Evolutionary conservation across 257 asterid genomes (phyloP).

Genomic region (Solanum paucissectum): DNA sequence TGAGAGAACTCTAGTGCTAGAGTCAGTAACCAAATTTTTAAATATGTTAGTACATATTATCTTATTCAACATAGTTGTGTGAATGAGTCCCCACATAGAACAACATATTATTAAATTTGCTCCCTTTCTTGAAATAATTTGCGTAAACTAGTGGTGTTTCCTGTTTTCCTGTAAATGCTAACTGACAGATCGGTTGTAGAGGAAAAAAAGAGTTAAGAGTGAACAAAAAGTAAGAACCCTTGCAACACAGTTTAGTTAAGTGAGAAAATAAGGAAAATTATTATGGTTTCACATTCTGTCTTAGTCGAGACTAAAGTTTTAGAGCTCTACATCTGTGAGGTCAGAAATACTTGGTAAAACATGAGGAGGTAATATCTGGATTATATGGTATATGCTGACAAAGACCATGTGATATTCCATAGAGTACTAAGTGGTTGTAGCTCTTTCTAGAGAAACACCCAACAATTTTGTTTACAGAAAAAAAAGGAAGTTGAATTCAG

Average conservation of each 20-base stretch:
- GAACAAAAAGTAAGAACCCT: background rate
- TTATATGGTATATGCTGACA: background rate
- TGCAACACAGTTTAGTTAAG: background rate
- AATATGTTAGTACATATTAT: background rate
- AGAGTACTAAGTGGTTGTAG: background rate
- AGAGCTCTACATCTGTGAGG: background rate
- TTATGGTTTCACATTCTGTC: background rate
- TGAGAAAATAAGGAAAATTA: background rate
- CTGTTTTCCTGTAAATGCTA: background rate
- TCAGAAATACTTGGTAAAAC: background rate
- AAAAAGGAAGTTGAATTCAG: background rate
- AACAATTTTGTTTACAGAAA: background rate
- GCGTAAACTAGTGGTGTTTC: background rate
- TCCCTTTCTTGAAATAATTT: background rate
- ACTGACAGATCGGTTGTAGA: background rate
- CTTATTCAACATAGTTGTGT: background rate
- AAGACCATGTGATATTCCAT: background rate
- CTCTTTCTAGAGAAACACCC: background rate
- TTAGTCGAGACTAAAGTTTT: background rate
- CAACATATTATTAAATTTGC: background rate
- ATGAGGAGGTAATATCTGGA: background rate
- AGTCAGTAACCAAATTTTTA: background rate
- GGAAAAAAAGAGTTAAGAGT: background rate
- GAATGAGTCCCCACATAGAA: background rate
- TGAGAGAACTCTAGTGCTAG: background rate